Base-by-base conservation (phyloP, 2,329 filamentous ascomycete genomes). In the Cadophora luteo-olivacea region DNA sequence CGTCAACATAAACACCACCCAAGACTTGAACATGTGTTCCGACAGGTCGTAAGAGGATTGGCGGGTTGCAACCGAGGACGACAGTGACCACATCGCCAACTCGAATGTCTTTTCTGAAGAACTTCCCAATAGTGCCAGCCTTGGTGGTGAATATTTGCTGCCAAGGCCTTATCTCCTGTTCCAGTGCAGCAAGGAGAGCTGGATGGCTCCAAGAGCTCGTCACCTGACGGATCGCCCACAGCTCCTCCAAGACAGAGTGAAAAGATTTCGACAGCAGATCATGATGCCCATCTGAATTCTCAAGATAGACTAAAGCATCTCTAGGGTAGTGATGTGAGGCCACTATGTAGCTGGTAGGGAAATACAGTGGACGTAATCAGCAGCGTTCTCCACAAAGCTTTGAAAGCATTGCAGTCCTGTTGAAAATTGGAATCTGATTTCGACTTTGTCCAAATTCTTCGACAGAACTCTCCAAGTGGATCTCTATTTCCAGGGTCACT, bases 1-100 rank as follows among this genome's bases (percentile, higher is more conserved):
- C 68, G 24, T 69, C 25, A 19, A 69, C 54, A 48, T 69, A 69
- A 1, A 61, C 64, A 24, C 48, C 64, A 24, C 68, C 51, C 38
- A 69, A 33, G 9, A 69, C 22, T 22, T 64, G 55, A 29, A 60
- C 61, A 29, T 67, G 52, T 51, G 38, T 12, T 24, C 29, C 68
- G 1, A 61, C 49, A 16, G 16, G 49, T 8, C 62, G 41, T 9
- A 70, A 22, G 22, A 62, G 25, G 5, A 68, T 49, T 19, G 68
- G 68, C 7, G 65, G 54, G 1, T 38, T 25, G 33, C 65, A 65
- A 1, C 65, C 61, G 36, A 68, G 58, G 4, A 70, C 29, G 29
- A 68, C 57, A 25, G 64, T 67, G 14, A 62, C 55, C 16, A 55
- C 5, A 29, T 64, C 68, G 3, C 68, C 64, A 19, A 22, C 51